Base-by-base conservation (phyloP, 306 rosid genomes). In the Abrus precatorius region DNA sequence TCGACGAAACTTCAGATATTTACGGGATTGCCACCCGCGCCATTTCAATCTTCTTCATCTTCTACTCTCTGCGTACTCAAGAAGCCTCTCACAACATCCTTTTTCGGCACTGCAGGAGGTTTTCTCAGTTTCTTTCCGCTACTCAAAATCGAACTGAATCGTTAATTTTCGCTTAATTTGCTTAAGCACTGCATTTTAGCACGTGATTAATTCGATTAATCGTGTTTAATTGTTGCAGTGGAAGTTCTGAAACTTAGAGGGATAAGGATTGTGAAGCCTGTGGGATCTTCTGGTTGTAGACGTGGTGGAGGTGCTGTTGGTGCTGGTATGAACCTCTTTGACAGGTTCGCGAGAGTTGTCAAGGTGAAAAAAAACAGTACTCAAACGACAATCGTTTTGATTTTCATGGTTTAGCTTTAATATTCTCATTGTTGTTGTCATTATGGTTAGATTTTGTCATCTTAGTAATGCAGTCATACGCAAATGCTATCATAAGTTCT, bases 331-430 rank as follows among this genome's bases (percentile, higher is more conserved):
- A 94, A 91, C 84, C 90, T 94, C 29, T 94, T 94, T 68, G 98
- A 92, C 32, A 91, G 98, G 74, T 89, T 94, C 80, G 82, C 98
- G 12, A 91, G 98, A 87, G 94, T 94, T 70, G 86, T 94, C 64
- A 92, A 94, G 98, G 97, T 94, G 84, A 86, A 78, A 78, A 75
- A 78, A 80, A 82, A 60, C 69, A 84, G 50, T 12, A 20, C 20
- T 20, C 20, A 53, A 33, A 65, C 53, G 49, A 41, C 56, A 40
- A 27, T 28, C 1, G 9, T 27, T 62, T 52, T 38, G 48, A 33
- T 74, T 9, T 30, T 47, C 56, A 7, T 36, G 60, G 53, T 20
- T 48, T 79, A 61, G 83, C 34, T 82, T 64, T 75, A 66, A 59
- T 72, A 40, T 75, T 75, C 56, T 76, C 78, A 44, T 84, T 67